These are phyloP conservation scores for Geotrichum restrictum DNA, from an alignment of 1,139 yeast genomes.

Conservation along the genomic window DNA sequence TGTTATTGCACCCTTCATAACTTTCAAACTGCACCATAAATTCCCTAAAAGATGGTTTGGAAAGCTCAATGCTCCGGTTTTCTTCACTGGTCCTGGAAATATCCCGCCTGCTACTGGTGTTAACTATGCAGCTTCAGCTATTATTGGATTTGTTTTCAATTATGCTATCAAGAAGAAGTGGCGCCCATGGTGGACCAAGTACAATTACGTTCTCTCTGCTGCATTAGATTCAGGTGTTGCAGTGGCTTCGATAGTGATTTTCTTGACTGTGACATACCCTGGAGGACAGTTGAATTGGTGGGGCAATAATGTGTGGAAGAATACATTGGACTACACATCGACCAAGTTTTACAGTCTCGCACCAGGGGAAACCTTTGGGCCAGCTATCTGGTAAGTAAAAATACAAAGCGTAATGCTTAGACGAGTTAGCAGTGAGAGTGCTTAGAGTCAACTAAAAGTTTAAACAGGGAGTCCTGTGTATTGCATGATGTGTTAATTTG, in stretches of 20 bases:
- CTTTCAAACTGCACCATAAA: slow-evolving; percentile 44
- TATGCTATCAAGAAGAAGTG: slow-evolving; percentile 39
- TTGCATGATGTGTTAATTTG: too few relatives aligned
- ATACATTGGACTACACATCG: slow-evolving; percentile 32
- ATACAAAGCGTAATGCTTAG: too few relatives aligned
- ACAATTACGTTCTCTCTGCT: slow-evolving; percentile 51
- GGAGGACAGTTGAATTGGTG: slow-evolving; percentile 46
- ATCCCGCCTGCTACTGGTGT: slow-evolving; percentile 45
- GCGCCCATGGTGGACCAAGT: slow-evolving; percentile 59
- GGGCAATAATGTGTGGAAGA: slow-evolving; percentile 47
- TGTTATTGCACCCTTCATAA: slow-evolving; percentile 38
- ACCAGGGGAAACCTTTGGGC: slow-evolving; percentile 42
- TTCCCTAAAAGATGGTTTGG: slow-evolving; percentile 43
- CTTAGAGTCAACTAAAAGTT: too few relatives aligned
- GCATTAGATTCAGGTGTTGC: slow-evolving; percentile 35
- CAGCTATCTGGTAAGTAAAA: slow-evolving; percentile 34
- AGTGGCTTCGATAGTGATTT: slow-evolving; percentile 51
- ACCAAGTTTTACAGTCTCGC: slow-evolving; percentile 31
- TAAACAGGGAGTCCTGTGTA: too few relatives aligned
- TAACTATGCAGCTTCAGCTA: slow-evolving; percentile 42
- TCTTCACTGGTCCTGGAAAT: slow-evolving; percentile 44
- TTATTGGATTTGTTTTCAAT: slow-evolving; percentile 44
- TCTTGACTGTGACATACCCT: slow-evolving; percentile 46
- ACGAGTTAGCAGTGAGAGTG: too few relatives aligned
- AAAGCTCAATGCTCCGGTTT: slow-evolving; percentile 40